Evolutionary conservation across 352 stramenopile genomes (phyloP).

Genomic region (Phytopythium cucurbitacearum): DNA sequence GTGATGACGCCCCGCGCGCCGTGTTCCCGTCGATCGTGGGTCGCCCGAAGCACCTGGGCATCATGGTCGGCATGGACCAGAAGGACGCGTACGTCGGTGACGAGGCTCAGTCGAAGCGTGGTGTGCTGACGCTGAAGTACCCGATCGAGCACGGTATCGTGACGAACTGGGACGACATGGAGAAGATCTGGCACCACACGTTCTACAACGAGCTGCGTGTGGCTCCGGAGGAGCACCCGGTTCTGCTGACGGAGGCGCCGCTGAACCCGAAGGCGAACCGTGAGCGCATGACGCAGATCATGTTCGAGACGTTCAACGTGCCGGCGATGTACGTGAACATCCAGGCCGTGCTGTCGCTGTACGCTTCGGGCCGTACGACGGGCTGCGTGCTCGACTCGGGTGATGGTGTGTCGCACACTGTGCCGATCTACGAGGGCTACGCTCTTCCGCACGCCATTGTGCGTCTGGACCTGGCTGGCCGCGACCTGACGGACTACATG

Average conservation of each 20-base stretch:
- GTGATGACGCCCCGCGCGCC: slow-evolving; percentile 94
- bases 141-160: slow-evolving; percentile 99
- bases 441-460: slow-evolving; percentile 93
- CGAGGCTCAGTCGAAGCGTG: slow-evolving; percentile 91
- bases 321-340: slow-evolving; percentile 94
- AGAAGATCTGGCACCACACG: slow-evolving; percentile 99
- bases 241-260: slow-evolving; percentile 93
- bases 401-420: slow-evolving; percentile 91
- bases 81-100: slow-evolving; percentile 94
- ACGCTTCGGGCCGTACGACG: slow-evolving; percentile 93
- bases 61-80: slow-evolving; percentile 98
- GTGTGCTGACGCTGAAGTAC: slow-evolving; percentile 94
- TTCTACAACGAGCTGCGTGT: slow-evolving; percentile 98
- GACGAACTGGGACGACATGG: slow-evolving; percentile 99
- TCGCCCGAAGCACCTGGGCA: slow-evolving; percentile 93
- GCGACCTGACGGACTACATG: slow-evolving; percentile 95
- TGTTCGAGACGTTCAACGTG: slow-evolving; percentile 96
- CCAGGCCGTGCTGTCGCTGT: slow-evolving; percentile 92
- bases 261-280: slow-evolving; percentile 93
- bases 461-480: slow-evolving; percentile 91
- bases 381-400: slow-evolving; percentile 94
- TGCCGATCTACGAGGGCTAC: slow-evolving; percentile 97
- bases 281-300: slow-evolving; percentile 95
- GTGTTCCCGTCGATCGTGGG: slow-evolving; percentile 97
- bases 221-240: slow-evolving; percentile 95